phyloP scores from a whole-genome alignment of 495 filamentous ascomycete genomes.

The Acidiella bohemica region DNA sequence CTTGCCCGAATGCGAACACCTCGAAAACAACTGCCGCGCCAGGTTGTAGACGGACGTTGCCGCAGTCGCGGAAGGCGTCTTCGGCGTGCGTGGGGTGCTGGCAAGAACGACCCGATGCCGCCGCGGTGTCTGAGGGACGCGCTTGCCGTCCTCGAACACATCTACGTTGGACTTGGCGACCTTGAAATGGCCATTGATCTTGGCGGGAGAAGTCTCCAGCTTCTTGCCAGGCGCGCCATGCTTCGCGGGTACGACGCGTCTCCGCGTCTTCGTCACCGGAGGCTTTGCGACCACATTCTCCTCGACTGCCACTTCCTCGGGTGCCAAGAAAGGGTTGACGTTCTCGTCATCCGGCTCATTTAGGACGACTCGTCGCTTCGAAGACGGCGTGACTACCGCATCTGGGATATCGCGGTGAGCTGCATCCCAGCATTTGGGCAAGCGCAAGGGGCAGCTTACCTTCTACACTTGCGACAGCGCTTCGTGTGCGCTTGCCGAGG shows the following conservation, averaged over 20 bases:
- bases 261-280: constrained; percentile 1
- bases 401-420: constrained; percentile 5
- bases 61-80: constrained; percentile 46
- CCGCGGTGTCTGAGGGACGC: constrained; percentile 49
- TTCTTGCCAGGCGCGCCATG: constrained; percentile 21
- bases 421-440: not conserved
- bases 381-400: constrained; percentile 33
- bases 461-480: constrained; percentile 9
- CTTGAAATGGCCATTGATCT: constrained; percentile 25
- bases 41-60: constrained; percentile 65
- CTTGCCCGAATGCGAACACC: constrained; percentile 57
- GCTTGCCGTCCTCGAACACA: constrained; percentile 17
- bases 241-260: constrained; percentile 23
- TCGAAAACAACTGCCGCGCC: constrained; percentile 75
- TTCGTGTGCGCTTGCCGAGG: constrained; percentile 20
- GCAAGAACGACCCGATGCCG: constrained; percentile 51
- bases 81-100: constrained; percentile 41
- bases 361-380: constrained; percentile 47
- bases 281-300: constrained; percentile 23
- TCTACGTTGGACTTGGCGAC: constrained; percentile 15
- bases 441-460: not conserved
- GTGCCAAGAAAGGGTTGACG: constrained; percentile 35
- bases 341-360: constrained; percentile 40
- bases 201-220: constrained; percentile 22
- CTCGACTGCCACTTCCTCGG: constrained; percentile 8